Conservation (phyloP, 768 basidiomycete genomes). For the Kwoniella sp. region DNA sequence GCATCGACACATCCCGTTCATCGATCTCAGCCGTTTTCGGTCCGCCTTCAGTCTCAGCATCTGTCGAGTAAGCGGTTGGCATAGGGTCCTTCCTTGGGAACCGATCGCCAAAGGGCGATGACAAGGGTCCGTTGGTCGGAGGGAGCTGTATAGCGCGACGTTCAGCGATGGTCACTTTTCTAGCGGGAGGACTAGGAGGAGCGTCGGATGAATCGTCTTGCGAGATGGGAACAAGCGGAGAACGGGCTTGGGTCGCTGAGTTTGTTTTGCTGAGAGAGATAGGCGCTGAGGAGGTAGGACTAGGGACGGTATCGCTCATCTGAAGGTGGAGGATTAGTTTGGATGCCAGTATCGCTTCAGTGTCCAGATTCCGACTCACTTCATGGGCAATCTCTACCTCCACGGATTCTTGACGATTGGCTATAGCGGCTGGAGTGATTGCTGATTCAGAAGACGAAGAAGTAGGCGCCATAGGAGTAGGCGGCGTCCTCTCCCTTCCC, state of each 20-base stretch:
- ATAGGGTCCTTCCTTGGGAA: constrained; percentile 28
- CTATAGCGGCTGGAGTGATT: neutral
- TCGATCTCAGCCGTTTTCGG: constrained; percentile 33
- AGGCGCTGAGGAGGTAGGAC: neutral
- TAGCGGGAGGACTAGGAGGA: constrained; percentile 10
- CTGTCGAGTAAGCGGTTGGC: constrained; percentile 43
- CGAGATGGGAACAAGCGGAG: neutral
- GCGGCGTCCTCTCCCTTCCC: neutral
- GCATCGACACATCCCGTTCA: constrained; percentile 22
- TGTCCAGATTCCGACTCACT: constrained; percentile 4
- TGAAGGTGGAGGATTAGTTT: neutral
- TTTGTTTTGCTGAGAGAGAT: neutral
- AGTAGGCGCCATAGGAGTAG: constrained; percentile 1
- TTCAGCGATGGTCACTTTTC: constrained; percentile 42
- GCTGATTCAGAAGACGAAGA: constrained; percentile 9
- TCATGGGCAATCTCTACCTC: neutral
- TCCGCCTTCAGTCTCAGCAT: constrained; percentile 36
- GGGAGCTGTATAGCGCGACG: constrained; percentile 37
- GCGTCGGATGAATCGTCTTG: constrained; percentile 1
- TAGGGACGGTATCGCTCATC: neutral
- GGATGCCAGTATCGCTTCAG: too few species aligned
- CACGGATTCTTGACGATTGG: neutral
- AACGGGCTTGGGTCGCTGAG: neutral
- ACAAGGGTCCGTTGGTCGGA: constrained; percentile 30
- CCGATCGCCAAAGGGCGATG: constrained; percentile 38